Evolutionary conservation across 495 filamentous ascomycete species (phyloP).

Genomic region (Neurospora sp.): DNA sequence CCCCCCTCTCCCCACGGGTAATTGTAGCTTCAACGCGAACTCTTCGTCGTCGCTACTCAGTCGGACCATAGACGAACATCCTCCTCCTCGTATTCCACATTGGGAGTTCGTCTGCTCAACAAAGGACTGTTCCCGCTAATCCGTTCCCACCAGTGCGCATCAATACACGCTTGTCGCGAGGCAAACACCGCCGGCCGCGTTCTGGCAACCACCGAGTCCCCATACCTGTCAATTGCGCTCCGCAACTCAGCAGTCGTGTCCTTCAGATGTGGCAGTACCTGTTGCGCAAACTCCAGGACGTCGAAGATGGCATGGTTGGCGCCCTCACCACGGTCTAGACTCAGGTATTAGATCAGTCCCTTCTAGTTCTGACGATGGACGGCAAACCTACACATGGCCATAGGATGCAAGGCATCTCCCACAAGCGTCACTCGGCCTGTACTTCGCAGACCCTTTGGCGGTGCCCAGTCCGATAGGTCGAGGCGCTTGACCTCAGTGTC

Average conservation of each 20-base stretch:
- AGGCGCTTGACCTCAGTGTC: slow-evolving; percentile 41
- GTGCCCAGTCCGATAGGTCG: slow-evolving; percentile 46
- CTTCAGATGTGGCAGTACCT: slow-evolving; percentile 6
- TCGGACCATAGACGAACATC: neutral
- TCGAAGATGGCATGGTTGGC: slow-evolving; percentile 35
- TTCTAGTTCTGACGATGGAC: neutral
- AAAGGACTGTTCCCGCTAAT: slow-evolving; percentile 24
- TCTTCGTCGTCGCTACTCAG: neutral
- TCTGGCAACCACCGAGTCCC: slow-evolving; percentile 40
- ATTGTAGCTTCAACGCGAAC: neutral
- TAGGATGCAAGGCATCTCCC: slow-evolving; percentile 54
- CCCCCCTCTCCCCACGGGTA: neutral
- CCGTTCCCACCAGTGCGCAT: slow-evolving; percentile 48
- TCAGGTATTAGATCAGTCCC: neutral
- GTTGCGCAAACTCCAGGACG: slow-evolving; percentile 22
- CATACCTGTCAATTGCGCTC: slow-evolving; percentile 36
- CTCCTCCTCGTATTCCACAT: slow-evolving; percentile 19
- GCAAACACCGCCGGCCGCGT: slow-evolving; percentile 41
- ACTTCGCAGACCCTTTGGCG: slow-evolving; percentile 16
- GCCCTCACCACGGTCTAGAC: slow-evolving; percentile 33
- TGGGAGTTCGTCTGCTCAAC: slow-evolving; percentile 21
- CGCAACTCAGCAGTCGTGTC: slow-evolving; percentile 4
- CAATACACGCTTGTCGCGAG: slow-evolving; percentile 50
- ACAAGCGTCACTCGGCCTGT: slow-evolving; percentile 39
- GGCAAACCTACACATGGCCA: slow-evolving; percentile 48